These are phyloP conservation scores for Eucalyptus curtisii DNA, from an alignment of 345 rosid genomes.

Conservation along the genomic window DNA sequence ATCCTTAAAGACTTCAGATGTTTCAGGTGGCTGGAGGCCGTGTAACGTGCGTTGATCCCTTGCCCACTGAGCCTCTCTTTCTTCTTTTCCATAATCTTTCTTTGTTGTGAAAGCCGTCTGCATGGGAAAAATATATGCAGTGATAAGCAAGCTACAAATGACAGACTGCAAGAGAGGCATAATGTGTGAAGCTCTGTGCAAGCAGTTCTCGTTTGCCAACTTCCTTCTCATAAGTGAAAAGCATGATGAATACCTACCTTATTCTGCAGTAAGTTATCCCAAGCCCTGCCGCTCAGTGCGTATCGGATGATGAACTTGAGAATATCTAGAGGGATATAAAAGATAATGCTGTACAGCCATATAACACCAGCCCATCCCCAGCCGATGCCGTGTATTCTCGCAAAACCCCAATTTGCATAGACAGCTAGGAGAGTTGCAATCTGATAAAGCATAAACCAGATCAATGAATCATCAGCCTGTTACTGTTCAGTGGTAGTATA, in stretches of 20 bases:
- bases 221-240: background rate
- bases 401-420: constrained; percentile 64
- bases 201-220: background rate
- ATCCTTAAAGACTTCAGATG: constrained; percentile 36
- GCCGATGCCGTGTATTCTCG: constrained; percentile 55
- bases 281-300: constrained; percentile 69
- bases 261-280: constrained; percentile 70
- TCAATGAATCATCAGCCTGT: background rate
- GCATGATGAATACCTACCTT: constrained; percentile 25
- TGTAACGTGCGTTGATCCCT: constrained; percentile 78
- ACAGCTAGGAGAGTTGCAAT: constrained; percentile 79
- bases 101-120: constrained; percentile 92
- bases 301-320: constrained; percentile 66
- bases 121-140: background rate
- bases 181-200: background rate
- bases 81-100: constrained; percentile 77
- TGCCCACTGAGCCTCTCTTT: constrained; percentile 92
- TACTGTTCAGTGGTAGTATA: background rate
- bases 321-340: constrained; percentile 68
- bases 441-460: constrained; percentile 8
- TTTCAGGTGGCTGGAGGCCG: constrained; percentile 51
- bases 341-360: constrained; percentile 73
- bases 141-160: background rate
- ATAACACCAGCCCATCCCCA: constrained; percentile 98
- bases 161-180: background rate